Evolutionary conservation across 495 filamentous ascomycete species (phyloP), one percentile per base, ranked within the genome.

Genomic region (Lophiostoma macrostomum): DNA sequence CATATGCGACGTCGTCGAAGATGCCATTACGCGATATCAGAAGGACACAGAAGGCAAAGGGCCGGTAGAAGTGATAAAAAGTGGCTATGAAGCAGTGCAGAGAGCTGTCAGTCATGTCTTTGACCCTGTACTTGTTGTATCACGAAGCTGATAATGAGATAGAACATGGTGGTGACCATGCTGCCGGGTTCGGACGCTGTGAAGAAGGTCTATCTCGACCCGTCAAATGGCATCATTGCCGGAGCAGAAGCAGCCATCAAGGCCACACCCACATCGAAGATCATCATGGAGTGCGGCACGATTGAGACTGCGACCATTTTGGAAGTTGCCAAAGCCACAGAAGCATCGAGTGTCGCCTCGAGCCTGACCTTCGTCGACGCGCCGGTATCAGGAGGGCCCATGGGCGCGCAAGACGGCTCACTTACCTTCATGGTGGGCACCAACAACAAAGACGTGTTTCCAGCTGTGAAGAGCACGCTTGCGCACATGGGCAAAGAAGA

Each of bases 241-340:
- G 61, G 61, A 8, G 61, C 44, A 19, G 50, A 51, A 20, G 28
- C 12, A 14, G 40, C 52, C 8, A 18, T 50, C 4, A 42, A 42
- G 8, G 28, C 4, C 0, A 27, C 14, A 8, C 2, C 35, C 0
- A 14, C 31, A 18, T 25, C 38, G n/a, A 57, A 58, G 45, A 56
- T 61, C 52, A 53, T 64, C 29, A 56, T 64, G 48, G 61, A 64
- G 34, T 64, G 61, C 58, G 61, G 61, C 3, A 64, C 61, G 8
- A 64, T 64, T 14, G 61, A 64, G 32, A 61, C 60, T 85, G 87
- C 58, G 35, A 85, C 85, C 66, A 69, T 72, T 32, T 89, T 94
- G 58, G 84, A 95, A 74, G 94, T 84, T 67, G 84, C 82, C 58
- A 85, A 90, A 69, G 87, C 87, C 8, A 85, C 84, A n/a, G 70